Evolutionary conservation across 805 yeast species (phyloP).

Genomic region (Schizosaccharomyces osmophilus): DNA sequence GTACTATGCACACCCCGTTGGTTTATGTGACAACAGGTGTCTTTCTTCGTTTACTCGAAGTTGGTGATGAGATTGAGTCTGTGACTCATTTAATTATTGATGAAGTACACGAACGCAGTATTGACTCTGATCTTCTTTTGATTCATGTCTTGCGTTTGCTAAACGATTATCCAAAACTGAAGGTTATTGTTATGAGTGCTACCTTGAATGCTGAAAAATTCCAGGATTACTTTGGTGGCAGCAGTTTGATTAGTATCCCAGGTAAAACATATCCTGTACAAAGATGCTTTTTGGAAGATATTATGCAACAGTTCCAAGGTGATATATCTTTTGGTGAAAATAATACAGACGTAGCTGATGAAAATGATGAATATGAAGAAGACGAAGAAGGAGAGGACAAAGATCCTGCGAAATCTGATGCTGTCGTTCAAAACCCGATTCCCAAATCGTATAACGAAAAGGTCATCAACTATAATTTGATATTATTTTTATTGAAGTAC

Average conservation of each 20-base stretch:
- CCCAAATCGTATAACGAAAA: background rate
- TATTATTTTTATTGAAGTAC: background rate
- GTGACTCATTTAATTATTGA: conserved; percentile 39
- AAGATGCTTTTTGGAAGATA: conserved; percentile 47
- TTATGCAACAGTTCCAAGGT: conserved; percentile 34
- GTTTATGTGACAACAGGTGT: conserved; percentile 69
- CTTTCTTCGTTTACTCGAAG: conserved; percentile 23
- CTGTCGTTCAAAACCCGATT: background rate
- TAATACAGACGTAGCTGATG: background rate
- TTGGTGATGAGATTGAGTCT: conserved; percentile 3
- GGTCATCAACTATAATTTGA: background rate
- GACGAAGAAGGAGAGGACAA: background rate
- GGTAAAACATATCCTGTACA: conserved; percentile 86
- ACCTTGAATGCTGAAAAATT: conserved; percentile 57
- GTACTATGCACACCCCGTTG: conserved; percentile 18
- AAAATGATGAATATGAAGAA: conserved; percentile 1
- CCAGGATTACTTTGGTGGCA: conserved; percentile 33
- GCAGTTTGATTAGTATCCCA: conserved; percentile 56
- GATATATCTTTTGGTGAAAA: conserved; percentile 1
- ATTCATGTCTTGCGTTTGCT: conserved; percentile 22
- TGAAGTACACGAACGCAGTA: conserved; percentile 69
- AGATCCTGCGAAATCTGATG: background rate
- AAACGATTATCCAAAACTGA: conserved; percentile 18
- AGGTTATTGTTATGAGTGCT: conserved; percentile 75
- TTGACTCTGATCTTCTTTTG: conserved; percentile 50